Base-by-base conservation (phyloP, 75 land plant genomes). In the Cupressus sempervirens region DNA sequence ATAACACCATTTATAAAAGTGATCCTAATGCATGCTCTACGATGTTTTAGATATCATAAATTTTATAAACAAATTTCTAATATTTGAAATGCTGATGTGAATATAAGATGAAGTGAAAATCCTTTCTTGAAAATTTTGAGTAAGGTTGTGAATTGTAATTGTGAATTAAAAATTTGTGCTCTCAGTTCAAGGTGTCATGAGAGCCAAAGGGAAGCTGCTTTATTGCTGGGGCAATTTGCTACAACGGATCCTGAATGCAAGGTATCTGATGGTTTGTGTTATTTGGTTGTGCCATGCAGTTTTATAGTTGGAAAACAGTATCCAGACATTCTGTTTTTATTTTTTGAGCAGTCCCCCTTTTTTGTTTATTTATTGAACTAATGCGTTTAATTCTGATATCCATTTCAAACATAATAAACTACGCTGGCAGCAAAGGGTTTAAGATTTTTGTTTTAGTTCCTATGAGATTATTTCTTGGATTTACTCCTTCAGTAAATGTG, bases 161-260 rank as follows among this genome's bases (percentile, higher is more conserved):
- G 10, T n/a, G 41, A 23, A 79, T 79, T 79, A n/a, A 45, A 45
- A 45, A 45, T 79, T n/a, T 79, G 18, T 80, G 62, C 35, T 73
- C 84, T 20, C 95, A 98, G 99, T 82, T 96, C 99, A 73, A 87
- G 92, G 82, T 98, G 99, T 87, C 89, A 91, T 38, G 99, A 98
- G 89, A 96, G 95, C 90, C 97, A 96, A 86, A 89, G 99, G 86
- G 98, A 98, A 84, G 97, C 99, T 56, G 99, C 99, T 82, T 90
- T 98, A 67, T 83, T 98, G 65, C 90, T 98, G 46, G 99, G 98
- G 36, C 99, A 98, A 85, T 98, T 98, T 94, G 99, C 99, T 35
- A 95, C 99, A 67, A 91, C 99, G 36, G 99, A 98, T 90, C 98
- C 96, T 43, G 95, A 98, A 76, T 98, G 97, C 92, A 98, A 96